phyloP scores from a whole-genome alignment of 768 basidiomycete genomes.

The Hypholoma sublateritium region DNA sequence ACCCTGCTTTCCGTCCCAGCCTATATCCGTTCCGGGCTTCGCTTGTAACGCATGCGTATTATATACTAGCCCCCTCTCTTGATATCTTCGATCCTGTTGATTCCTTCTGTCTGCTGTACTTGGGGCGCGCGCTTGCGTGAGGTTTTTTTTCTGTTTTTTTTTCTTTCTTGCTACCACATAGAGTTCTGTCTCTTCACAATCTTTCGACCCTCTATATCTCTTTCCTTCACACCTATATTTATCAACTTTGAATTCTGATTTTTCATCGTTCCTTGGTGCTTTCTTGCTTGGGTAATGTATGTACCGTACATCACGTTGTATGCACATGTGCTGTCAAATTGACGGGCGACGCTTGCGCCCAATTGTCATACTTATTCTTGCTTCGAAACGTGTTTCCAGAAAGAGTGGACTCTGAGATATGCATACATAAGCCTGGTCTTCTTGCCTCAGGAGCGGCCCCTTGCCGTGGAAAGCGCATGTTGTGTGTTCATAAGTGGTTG shows the following conservation, averaged over 20 bases:
- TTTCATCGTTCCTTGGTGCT: too few species aligned
- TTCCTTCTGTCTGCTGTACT: not conserved
- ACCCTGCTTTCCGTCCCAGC: not conserved
- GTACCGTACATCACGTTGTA: not conserved
- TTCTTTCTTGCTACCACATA: conserved; percentile 5
- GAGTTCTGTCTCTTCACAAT: not conserved
- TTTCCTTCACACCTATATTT: conserved; percentile 13
- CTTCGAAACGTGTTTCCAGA: too few species aligned
- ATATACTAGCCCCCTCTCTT: not conserved
- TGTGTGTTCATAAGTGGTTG: too few species aligned
- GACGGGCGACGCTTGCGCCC: not conserved
- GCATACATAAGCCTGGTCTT: too few species aligned
- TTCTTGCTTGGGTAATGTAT: not conserved
- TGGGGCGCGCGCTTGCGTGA: conserved; percentile 1
- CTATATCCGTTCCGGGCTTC: not conserved
- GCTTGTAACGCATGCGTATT: not conserved
- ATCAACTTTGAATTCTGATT: conserved; percentile 7
- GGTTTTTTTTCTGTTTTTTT: not conserved
- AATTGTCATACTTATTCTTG: not conserved
- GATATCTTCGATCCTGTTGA: not conserved
- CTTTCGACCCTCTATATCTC: not conserved
- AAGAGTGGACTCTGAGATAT: too few species aligned
- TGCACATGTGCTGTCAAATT: not conserved
- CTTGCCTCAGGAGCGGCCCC: too few species aligned
- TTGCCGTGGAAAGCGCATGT: too few species aligned